A percentile compares a stretch with the other conserved stretches of the same genome.
These are phyloP conservation scores for Aspergillus sp. DNA, from an alignment of 2,329 filamentous ascomycete species.

Conservation along the genomic window DNA sequence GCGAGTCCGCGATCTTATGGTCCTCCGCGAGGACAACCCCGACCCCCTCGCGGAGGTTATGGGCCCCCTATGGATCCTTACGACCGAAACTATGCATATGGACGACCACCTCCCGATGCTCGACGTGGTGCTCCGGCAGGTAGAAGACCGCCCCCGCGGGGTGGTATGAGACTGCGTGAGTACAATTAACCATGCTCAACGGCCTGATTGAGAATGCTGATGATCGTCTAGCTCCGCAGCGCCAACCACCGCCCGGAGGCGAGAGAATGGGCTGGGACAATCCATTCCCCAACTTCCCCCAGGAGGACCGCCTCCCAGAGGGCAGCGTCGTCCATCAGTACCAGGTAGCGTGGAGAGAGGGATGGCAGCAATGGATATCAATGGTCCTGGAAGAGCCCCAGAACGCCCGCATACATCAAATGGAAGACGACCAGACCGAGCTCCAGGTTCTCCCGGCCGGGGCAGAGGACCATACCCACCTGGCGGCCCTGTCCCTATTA, in stretches of 20 bases:
- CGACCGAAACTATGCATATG: slow-evolving; percentile 18
- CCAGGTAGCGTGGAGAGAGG: slow-evolving; percentile 31
- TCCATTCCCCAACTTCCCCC: slow-evolving; percentile 43
- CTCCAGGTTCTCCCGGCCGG: slow-evolving; percentile 18
- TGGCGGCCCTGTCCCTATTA: slow-evolving; percentile 13
- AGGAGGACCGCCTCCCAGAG: slow-evolving; percentile 11
- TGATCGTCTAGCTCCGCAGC: slow-evolving; percentile 22
- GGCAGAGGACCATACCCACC: slow-evolving; percentile 16
- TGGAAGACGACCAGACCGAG: slow-evolving; percentile 27
- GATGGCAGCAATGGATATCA: slow-evolving; percentile 36
- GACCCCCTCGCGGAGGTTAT: slow-evolving; percentile 27
- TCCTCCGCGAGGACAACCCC: slow-evolving; percentile 22
- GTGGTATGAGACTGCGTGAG: slow-evolving; percentile 30
- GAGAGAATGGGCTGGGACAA: slow-evolving; percentile 42
- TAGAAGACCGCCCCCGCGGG: slow-evolving; percentile 25
- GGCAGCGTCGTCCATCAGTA: slow-evolving; percentile 29
- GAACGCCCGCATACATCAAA: slow-evolving; percentile 37
- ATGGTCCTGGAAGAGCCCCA: slow-evolving; percentile 18
- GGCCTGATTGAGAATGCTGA: slow-evolving; percentile 4
- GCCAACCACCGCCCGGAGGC: slow-evolving; percentile 24
- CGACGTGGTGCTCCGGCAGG: slow-evolving; percentile 20
- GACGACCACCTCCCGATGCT: slow-evolving; percentile 21
- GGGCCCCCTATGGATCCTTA: slow-evolving; percentile 12
- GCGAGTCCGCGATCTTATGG: slow-evolving; percentile 21
- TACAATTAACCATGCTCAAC: slow-evolving; percentile 3